phyloP scores from a whole-genome alignment of 345 rosid species.

The Rhodomyrtus tomentosa region DNA sequence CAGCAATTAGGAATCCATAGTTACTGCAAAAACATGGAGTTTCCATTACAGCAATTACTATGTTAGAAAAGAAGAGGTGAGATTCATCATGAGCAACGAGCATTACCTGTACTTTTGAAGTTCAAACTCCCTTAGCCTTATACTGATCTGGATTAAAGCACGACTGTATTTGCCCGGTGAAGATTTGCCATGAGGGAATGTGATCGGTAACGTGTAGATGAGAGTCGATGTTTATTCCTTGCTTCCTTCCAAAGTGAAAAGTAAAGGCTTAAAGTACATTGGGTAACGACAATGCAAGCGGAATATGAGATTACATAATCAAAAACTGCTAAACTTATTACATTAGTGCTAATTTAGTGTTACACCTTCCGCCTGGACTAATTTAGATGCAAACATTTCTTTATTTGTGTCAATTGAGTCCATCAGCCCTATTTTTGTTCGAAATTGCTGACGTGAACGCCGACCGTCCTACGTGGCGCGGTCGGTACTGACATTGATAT shows the following conservation, averaged over 20 bases:
- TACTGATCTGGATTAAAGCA: not conserved
- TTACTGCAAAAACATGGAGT: not conserved
- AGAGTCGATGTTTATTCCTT: not conserved
- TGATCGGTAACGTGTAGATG: not conserved
- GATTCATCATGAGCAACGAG: not conserved
- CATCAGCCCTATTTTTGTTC: no score
- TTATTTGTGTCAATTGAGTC: no score
- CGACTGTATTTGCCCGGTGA: not conserved
- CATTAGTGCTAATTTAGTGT: no score
- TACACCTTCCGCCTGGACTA: no score
- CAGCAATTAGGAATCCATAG: not conserved
- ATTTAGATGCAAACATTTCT: no score
- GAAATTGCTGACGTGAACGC: no score
- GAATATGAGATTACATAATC: not conserved
- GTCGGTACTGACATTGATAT: no score
- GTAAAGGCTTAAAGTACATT: not conserved
- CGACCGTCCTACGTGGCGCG: no score
- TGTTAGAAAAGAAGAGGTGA: not conserved
- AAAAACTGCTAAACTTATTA: no score
- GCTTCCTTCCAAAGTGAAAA: not conserved
- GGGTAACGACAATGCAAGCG: not conserved
- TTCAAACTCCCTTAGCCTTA: not conserved
- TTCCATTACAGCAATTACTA: not conserved
- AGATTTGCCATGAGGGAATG: not conserved
- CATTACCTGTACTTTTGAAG: not conserved